These are phyloP conservation scores for Corinectria fuckeliana DNA, from an alignment of 2,329 filamentous ascomycete genomes.

Conservation along the genomic window DNA sequence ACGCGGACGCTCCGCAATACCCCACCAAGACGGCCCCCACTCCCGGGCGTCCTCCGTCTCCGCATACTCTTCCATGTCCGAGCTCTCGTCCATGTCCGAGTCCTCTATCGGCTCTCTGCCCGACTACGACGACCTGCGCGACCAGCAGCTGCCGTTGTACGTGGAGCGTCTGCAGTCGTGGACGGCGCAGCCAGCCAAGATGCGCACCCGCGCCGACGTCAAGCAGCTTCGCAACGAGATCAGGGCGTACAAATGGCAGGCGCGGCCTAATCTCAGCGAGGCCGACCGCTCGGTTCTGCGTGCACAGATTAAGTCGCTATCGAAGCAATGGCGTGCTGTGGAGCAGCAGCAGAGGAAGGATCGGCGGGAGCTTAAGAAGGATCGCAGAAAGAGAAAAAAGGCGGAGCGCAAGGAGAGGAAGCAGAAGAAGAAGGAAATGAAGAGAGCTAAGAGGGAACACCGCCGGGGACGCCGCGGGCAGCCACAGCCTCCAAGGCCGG, in stretches of 20 bases:
- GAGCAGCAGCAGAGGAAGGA: slow-evolving; percentile 42
- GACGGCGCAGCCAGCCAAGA: slow-evolving; percentile 57
- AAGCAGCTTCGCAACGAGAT: slow-evolving; percentile 51
- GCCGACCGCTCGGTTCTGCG: slow-evolving; percentile 45
- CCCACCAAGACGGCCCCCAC: slow-evolving; percentile 20
- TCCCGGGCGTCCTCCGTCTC: slow-evolving; percentile 47
- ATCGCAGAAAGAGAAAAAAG: slow-evolving; percentile 37
- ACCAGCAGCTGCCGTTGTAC: slow-evolving; percentile 55
- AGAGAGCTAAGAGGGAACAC: slow-evolving; percentile 39
- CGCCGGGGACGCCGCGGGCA: slow-evolving; percentile 29
- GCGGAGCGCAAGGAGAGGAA: slow-evolving; percentile 44
- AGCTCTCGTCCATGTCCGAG: slow-evolving; percentile 44
- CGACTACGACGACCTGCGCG: slow-evolving; percentile 57
- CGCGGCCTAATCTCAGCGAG: neutral
- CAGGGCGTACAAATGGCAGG: slow-evolving; percentile 44
- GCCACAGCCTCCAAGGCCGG: neutral
- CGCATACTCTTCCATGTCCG: slow-evolving; percentile 44
- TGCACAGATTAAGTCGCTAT: slow-evolving; percentile 53
- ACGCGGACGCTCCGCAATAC: slow-evolving; percentile 20
- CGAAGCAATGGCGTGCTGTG: slow-evolving; percentile 48
- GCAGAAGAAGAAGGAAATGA: slow-evolving; percentile 41
- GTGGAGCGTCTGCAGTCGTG: slow-evolving; percentile 54
- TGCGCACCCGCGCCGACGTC: slow-evolving; percentile 55
- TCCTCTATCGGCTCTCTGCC: slow-evolving; percentile 61
- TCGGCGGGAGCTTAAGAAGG: slow-evolving; percentile 41